Conservation (phyloP, 73 alveolate genomes). For the Symbiodinium natans region DNA sequence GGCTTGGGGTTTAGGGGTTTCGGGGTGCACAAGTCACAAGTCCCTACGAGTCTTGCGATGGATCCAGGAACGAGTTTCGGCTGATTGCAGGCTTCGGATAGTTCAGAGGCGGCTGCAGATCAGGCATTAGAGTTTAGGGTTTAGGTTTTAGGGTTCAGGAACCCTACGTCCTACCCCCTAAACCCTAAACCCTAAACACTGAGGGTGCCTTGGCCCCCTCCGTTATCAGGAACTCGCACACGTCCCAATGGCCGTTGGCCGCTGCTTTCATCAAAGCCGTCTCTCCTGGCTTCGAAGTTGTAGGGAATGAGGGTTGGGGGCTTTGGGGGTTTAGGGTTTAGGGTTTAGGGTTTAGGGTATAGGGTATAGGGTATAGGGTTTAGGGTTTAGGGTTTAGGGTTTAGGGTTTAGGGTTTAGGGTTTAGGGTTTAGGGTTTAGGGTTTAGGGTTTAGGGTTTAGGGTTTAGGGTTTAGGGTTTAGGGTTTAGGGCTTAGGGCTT, state of each 20-base stretch:
- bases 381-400: neutral
- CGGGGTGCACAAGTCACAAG: neutral
- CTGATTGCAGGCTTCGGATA: too few species aligned
- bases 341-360: too few species aligned
- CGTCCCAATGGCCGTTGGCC: slow-evolving; percentile 92
- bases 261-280: slow-evolving; percentile 91
- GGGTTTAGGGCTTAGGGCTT: too few species aligned
- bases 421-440: neutral
- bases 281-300: neutral
- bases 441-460: too few species aligned
- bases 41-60: too few species aligned
- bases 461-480: too few species aligned
- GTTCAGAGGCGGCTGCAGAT: too few species aligned
- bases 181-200: neutral
- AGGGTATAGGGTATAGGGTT: neutral
- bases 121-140: neutral
- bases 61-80: neutral
- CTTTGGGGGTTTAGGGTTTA: too few species aligned
- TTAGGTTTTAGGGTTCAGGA: neutral
- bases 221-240: slow-evolving; percentile 37
- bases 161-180: neutral
- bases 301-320: neutral
- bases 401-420: neutral
- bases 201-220: slow-evolving; percentile 2
- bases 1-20: neutral